These are phyloP conservation scores for Sporothrix euskadiensis DNA, from an alignment of 2,329 filamentous ascomycete genomes.

Conservation along the genomic window DNA sequence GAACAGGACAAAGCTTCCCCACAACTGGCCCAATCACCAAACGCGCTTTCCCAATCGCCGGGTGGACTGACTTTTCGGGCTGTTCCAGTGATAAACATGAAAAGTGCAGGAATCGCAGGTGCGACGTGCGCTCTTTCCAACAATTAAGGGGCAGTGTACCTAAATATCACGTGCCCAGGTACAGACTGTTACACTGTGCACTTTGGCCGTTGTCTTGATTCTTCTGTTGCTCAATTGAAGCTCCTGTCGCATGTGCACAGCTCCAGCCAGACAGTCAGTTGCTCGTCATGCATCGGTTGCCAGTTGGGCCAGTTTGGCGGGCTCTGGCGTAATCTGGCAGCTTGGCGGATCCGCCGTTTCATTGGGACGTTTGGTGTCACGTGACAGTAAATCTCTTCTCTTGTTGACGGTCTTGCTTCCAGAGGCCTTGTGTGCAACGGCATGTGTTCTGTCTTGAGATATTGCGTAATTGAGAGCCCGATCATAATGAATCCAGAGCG, in stretches of 20 bases:
- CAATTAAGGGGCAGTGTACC: background rate
- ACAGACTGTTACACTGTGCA: background rate
- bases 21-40: conserved; percentile 28
- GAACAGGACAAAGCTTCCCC: background rate
- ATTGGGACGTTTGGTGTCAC: background rate
- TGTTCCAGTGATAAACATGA: background rate
- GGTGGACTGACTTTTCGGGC: conserved; percentile 17
- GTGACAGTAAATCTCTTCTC: background rate
- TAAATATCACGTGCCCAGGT: background rate
- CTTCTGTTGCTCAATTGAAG: background rate
- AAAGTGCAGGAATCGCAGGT: background rate
- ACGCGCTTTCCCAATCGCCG: conserved; percentile 27
- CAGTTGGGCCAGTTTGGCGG: background rate
- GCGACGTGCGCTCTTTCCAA: background rate
- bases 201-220: background rate
- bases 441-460: background rate
- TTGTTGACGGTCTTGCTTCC: background rate
- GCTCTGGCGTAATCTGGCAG: background rate
- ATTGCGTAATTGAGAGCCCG: background rate
- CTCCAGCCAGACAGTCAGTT: background rate
- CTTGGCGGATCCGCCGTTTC: background rate
- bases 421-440: background rate
- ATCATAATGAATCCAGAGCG: background rate
- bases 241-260: conserved; percentile 9
- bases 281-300: background rate